A percentile compares a stretch with the other conserved stretches of the same genome.
These are phyloP conservation scores for Grigorovia jiainica DNA, from an alignment of 805 yeast species.

Conservation along the genomic window DNA sequence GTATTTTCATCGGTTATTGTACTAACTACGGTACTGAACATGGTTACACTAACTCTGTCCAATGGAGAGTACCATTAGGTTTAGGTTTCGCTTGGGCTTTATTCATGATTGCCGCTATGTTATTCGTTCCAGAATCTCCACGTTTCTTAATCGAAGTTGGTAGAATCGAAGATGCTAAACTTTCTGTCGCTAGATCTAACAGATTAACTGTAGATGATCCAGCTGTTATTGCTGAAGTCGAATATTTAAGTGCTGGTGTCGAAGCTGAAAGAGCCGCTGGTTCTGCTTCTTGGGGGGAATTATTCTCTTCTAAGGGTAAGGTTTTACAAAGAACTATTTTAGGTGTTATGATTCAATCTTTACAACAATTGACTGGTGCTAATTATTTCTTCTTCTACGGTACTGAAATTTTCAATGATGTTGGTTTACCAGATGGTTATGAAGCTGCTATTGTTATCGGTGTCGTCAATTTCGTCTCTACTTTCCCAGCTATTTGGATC, in stretches of 20 bases:
- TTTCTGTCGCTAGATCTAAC: slow-evolving; percentile 51
- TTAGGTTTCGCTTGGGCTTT: slow-evolving; percentile 41
- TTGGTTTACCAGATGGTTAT: slow-evolving; percentile 51
- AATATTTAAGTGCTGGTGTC: slow-evolving; percentile 38
- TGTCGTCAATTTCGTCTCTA: slow-evolving; percentile 50
- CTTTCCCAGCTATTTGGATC: slow-evolving; percentile 41
- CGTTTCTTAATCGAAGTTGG: slow-evolving; percentile 51
- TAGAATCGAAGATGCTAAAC: slow-evolving; percentile 52
- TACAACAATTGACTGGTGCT: slow-evolving; percentile 55
- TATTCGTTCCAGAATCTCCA: slow-evolving; percentile 65
- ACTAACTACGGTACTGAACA: slow-evolving; percentile 56
- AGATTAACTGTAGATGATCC: slow-evolving; percentile 45
- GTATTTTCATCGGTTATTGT: slow-evolving; percentile 71
- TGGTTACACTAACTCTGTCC: slow-evolving; percentile 49
- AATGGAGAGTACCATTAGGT: slow-evolving; percentile 70
- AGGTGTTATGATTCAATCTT: slow-evolving; percentile 48
- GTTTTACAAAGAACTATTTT: slow-evolving; percentile 36
- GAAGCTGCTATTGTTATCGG: slow-evolving; percentile 53
- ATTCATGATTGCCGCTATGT: slow-evolving; percentile 30
- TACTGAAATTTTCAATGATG: slow-evolving; percentile 52
- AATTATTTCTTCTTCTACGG: slow-evolving; percentile 63
- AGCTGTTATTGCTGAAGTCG: slow-evolving; percentile 48
- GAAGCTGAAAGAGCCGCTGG: slow-evolving; percentile 54
- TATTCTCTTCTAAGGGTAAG: slow-evolving; percentile 61
- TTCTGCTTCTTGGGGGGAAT: slow-evolving; percentile 54